Evolutionary conservation across 2,329 filamentous ascomycete genomes (phyloP), one percentile per base, ranked within the genome.

Genomic region (Aspergillus ruber): DNA sequence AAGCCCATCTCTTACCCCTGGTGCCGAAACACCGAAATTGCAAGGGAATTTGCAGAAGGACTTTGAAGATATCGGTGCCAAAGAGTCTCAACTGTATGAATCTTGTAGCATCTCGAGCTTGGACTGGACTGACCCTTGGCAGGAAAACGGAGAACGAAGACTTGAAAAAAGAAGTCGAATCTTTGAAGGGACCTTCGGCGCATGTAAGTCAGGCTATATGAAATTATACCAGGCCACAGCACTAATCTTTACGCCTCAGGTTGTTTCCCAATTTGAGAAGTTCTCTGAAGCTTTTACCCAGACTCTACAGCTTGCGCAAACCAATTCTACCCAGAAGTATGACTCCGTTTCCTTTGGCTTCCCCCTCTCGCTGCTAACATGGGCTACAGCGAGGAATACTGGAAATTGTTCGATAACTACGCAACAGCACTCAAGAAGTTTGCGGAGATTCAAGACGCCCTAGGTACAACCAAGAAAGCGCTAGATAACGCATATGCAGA

Each of bases 141-240:
- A 71, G 69, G 15, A 71, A 68, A 65, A 55, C 67, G 13, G 69
- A 71, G 42, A 68, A 68, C 33, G 68, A 71, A 41, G 67, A 69
- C 18, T 47, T 64, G 46, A 68, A 63, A 46, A 68, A 66, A 39
- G 66, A 70, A 47, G 52, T 63, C 32, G 63, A 68, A 21, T 64
- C 60, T 7, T 41, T 64, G 38, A 69, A 67, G 47, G 51, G 49
- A 17, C 50, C 54, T 23, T 55, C 58, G 17, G 46, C 51, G 4
- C 45, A 49, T 45, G 60, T 60, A 55, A 46, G 55, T 44, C 32
- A 43, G 12, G 33, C 23, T 27, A 21, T 7, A 38, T 25, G 2
- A 33, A 10, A 23, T 13, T 15, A 40, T 15, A 38, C 2, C 21
- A 10, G 17, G 44, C 40, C 0, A 15, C 12, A 17, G 23, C 27